Base-by-base conservation (phyloP, 306 rosid genomes). In the Trifolium subterraneum region DNA sequence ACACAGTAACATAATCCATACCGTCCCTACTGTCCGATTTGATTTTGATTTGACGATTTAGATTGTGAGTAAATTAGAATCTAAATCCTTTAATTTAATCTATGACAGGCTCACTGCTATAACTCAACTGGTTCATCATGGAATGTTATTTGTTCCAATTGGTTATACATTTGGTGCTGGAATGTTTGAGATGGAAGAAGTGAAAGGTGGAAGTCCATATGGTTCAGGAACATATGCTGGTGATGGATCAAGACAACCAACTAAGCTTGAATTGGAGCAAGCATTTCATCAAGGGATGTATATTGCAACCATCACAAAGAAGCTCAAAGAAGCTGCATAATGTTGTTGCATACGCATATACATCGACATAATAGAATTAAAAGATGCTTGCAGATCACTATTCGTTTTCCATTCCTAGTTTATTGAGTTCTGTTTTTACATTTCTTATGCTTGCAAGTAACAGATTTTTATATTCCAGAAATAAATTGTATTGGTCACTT, bases 161-260 rank as follows among this genome's bases (percentile, higher is more conserved):
- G 50, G 50, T 4, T 44, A 44, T 44, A 44, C 50, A 44, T 44
- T 44, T 44, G 50, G 50, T 12, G 50, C 50, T 44, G 50, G 50
- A 44, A 44, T 44, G 50, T 44, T 44, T 44, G 50, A 44, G 50
- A 44, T 44, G 50, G 50, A 52, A 19, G 59, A 52, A 52, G 59
- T 22, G 23, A 50, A 50, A 50, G 56, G 56, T 50, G 56, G 56
- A 50, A 50, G 56, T 50, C 56, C 56, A 50, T 50, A 50, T 50
- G 56, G 56, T 16, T 50, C 23, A 50, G 56, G 56, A 50, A 50
- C 56, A 7, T 50, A 50, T 50, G 56, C 56, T 7, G 56, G 23
- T 50, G 56, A 50, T 50, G 56, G 23, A 7, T 7, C 56, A 16
- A 50, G 56, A 50, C 56, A 50, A 0, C 23, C 56, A 50, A 16